Evolutionary conservation across 164 flowering plant species (phyloP), one percentile per base, ranked within the genome.

Genomic region (Amborella trichopoda): DNA sequence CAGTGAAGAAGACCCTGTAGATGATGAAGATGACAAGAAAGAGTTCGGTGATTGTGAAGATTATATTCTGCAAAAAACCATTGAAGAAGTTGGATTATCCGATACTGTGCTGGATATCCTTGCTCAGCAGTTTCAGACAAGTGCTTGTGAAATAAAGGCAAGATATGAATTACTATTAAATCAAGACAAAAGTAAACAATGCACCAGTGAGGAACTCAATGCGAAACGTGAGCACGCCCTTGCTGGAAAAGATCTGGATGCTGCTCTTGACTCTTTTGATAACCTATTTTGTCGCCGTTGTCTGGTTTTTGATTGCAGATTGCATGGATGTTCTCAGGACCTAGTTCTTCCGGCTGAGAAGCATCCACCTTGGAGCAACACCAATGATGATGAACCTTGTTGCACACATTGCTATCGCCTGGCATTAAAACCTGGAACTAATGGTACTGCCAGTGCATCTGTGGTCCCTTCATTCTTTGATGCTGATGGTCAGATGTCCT

Each of bases 291-390:
- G 96, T 58, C 83, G 94, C 25, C 77, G 93, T 40, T 87, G 93
- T 59, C 76, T 83, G 40, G 91, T 88, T 3, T 93, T 93, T 68
- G 99, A 93, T 60, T 93, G 99, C 68, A 76, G 80, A 72, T 65
- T 93, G 49, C 99, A 93, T 75, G 99, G 99, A 46, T 88, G 99
- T 56, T 93, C 99, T 9, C 95, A 88, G 67, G 99, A 93, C 70
- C 89, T 93, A 54, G 70, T 85, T 39, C 81, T 76, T 61, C 95
- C 94, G 50, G 99, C 68, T 57, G 99, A 91, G 60, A 91, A 84
- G 56, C 95, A 58, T 71, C 58, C 52, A 49, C 77, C 77, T 42
- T 75, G 86, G 94, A 63, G 32, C 63, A 55, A 52, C 56, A 46
- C 64, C 5, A 80, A 76, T 55, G 81, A 59, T 20, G 91, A 72